Evolutionary conservation across 495 filamentous ascomycete species (phyloP).

Genomic region (Penicillium cinerascens): DNA sequence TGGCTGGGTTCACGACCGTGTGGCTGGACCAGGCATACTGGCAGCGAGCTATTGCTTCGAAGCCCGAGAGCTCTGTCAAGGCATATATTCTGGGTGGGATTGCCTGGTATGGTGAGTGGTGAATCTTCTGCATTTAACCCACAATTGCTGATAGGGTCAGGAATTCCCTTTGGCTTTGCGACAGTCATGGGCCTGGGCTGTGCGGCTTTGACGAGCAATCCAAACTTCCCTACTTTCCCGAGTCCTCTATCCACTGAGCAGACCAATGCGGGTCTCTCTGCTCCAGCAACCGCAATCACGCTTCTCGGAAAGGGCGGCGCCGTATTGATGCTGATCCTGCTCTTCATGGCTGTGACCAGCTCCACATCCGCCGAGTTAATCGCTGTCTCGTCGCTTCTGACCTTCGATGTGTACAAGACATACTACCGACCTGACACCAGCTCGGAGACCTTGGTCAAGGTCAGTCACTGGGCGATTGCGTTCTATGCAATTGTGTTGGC

Average conservation of each 20-base stretch:
- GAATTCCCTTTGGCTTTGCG: constrained; percentile 48
- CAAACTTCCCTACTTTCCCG: constrained; percentile 52
- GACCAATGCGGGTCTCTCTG: constrained; percentile 40
- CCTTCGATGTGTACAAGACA: constrained; percentile 55
- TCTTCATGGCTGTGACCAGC: constrained; percentile 54
- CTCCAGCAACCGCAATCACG: constrained; percentile 45
- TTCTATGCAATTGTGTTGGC: constrained; percentile 48
- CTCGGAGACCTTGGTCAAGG: constrained; percentile 40
- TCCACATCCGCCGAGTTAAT: constrained; percentile 51
- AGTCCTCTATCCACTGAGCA: constrained; percentile 42
- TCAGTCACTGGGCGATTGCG: constrained; percentile 46
- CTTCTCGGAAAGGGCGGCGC: constrained; percentile 48
- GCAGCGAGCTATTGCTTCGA: constrained; percentile 48
- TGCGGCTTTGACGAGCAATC: constrained; percentile 44
- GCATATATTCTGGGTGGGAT: constrained; percentile 50
- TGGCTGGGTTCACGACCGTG: constrained; percentile 34
- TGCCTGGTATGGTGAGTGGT: constrained; percentile 41
- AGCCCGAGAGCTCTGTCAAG: constrained; percentile 41
- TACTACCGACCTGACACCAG: constrained; percentile 47
- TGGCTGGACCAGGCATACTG: constrained; percentile 49
- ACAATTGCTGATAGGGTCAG: not conserved
- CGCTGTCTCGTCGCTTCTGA: constrained; percentile 51
- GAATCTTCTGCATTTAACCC: not conserved
- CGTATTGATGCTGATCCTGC: constrained; percentile 43
- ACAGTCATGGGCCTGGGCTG: constrained; percentile 47